Base-by-base conservation (phyloP, 2,329 filamentous ascomycete species). In the Ophiostoma australiae region DNA sequence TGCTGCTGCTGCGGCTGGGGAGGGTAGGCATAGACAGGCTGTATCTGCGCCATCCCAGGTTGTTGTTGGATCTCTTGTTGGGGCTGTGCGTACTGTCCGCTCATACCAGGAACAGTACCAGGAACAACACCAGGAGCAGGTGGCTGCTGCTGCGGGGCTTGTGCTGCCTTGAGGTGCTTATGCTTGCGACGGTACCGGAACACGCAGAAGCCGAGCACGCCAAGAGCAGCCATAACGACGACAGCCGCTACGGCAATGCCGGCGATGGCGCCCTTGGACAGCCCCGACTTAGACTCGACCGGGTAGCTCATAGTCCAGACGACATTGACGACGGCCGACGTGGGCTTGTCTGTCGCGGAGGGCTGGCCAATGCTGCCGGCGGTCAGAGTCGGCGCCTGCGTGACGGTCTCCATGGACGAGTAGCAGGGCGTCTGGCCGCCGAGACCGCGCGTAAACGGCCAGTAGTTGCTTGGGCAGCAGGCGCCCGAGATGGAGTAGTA, bases 181-280 rank as follows among this genome's bases (percentile, higher is more conserved):
- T 58, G n/a, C 52, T 58, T 58, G 52, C 52, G 52, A 15, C 52
- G 52, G n/a, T 58, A 58, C n/a, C 52, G 52, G 8, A 58, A 58
- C 23, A 58, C 52, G 23, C n/a, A 58, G 23, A 58, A 58, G 1
- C n/a, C n/a, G 3, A 31, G 52, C 23, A 58, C n/a, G 4, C 52
- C 52, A 23, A 58, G 8, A 23, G 52, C 52, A 58, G 52, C 52
- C 52, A 58, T n/a, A 27, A 58, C 23, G 13, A 58, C 4, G 10
- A 58, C 52, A 4, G n/a, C n/a, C 1, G 52, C 52, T 8, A 58
- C 52, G 13, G 52, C 52, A 27, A 58, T 58, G 11, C 52, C 52
- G 1, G 52, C 81, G 48, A 82, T 82, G 71, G 81, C 82, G 31
- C 82, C 84, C 0, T 76, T 77, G 3, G 80, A 76, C 3, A 85